phyloP scores from a whole-genome alignment of 768 basidiomycete genomes.

The Phylloporus scabripes region DNA sequence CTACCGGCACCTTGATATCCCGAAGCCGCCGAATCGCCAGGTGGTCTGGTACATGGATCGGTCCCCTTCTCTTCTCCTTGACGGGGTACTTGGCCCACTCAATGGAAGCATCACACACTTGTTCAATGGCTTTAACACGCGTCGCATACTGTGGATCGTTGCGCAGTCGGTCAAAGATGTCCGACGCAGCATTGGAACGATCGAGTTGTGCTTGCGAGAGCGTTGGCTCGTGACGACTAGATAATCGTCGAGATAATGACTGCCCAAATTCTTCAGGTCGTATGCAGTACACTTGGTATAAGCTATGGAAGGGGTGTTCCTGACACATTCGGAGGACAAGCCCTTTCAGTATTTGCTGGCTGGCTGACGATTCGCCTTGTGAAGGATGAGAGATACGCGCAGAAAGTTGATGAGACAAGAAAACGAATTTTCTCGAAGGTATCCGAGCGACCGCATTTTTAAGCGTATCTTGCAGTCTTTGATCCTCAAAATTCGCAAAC shows the following conservation, averaged over 20 bases:
- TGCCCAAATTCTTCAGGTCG: constrained; percentile 33
- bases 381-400: constrained; percentile 66
- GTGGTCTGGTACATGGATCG: constrained; percentile 39
- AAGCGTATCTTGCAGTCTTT: constrained; percentile 40
- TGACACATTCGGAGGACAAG: constrained; percentile 71
- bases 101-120: constrained; percentile 58
- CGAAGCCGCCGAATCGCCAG: constrained; percentile 44
- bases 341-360: constrained; percentile 56
- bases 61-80: constrained; percentile 32
- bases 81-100: constrained; percentile 68
- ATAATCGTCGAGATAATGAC: constrained; percentile 37
- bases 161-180: constrained; percentile 53
- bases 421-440: constrained; percentile 85
- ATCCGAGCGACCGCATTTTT: constrained; percentile 48
- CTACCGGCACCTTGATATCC: constrained; percentile 69
- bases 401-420: constrained; percentile 89
- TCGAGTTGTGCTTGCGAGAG: constrained; percentile 42
- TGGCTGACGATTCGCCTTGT: constrained; percentile 25
- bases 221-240: constrained; percentile 38
- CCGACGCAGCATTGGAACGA: constrained; percentile 58
- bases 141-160: constrained; percentile 34
- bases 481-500: constrained; percentile 79
- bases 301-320: constrained; percentile 91
- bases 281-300: constrained; percentile 86
- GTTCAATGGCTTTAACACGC: constrained; percentile 50